Evolutionary conservation across 805 yeast species (phyloP).

Genomic region (Groenewaldozyma tartarivorans): DNA sequence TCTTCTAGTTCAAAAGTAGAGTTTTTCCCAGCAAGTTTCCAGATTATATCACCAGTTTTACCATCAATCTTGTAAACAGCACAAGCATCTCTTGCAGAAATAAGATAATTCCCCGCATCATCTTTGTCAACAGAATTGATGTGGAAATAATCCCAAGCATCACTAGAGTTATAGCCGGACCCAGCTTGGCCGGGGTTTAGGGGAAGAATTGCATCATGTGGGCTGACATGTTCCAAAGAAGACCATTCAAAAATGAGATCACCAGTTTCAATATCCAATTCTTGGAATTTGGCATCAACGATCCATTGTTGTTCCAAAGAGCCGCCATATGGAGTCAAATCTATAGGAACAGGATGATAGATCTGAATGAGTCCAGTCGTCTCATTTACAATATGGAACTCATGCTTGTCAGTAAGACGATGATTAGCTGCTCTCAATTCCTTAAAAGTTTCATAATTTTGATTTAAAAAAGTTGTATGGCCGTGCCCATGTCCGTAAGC

Average conservation of each 20-base stretch:
- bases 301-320: slow-evolving; percentile 7
- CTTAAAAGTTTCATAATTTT: slow-evolving; percentile 8
- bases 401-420: slow-evolving; percentile 8
- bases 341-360: slow-evolving; percentile 8
- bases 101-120: slow-evolving; percentile 6
- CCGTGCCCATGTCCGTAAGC: slow-evolving; percentile 13
- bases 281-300: slow-evolving; percentile 8
- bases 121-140: slow-evolving; percentile 11
- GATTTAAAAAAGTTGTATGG: slow-evolving; percentile 7
- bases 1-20: slow-evolving; percentile 6
- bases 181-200: slow-evolving; percentile 10
- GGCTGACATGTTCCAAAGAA: slow-evolving; percentile 8
- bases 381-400: slow-evolving; percentile 4
- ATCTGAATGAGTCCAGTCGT: slow-evolving; percentile 6
- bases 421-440: slow-evolving; percentile 9
- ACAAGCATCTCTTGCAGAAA: slow-evolving; percentile 12
- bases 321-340: slow-evolving; percentile 7
- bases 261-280: slow-evolving; percentile 9
- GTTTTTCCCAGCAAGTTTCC: slow-evolving; percentile 10
- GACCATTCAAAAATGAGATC: slow-evolving; percentile 10
- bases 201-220: slow-evolving; percentile 8
- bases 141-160: slow-evolving; percentile 12
- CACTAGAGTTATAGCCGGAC: slow-evolving; percentile 8
- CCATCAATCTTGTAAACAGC: slow-evolving; percentile 11
- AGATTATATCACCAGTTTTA: slow-evolving; percentile 7